These are phyloP conservation scores for Xylaria palmicola DNA, from an alignment of 495 filamentous ascomycete species.

Conservation along the genomic window DNA sequence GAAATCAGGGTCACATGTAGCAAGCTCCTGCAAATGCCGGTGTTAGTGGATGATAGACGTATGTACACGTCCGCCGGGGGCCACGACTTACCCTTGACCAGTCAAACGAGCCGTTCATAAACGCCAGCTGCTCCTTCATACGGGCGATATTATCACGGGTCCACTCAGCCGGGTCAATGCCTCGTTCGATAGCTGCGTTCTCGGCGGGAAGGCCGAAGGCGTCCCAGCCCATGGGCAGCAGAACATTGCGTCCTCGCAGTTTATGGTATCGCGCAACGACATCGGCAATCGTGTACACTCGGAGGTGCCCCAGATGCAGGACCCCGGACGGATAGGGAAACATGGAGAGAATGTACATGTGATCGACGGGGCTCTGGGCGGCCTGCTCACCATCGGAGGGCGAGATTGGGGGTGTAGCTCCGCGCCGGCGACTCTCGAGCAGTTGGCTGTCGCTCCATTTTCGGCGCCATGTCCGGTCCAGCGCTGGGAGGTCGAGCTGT, in stretches of 20 bases:
- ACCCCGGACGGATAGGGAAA: conserved; percentile 90
- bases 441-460: conserved; percentile 29
- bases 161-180: conserved; percentile 75
- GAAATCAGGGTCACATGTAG: conserved; percentile 78
- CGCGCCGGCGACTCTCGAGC: conserved; percentile 10
- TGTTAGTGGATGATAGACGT: conserved; percentile 19
- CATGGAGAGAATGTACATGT: conserved; percentile 84
- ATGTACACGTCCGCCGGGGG: background rate
- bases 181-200: conserved; percentile 88
- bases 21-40: conserved; percentile 62
- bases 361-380: conserved; percentile 36
- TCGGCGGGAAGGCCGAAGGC: conserved; percentile 88
- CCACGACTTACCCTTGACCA: conserved; percentile 68
- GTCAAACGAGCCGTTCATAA: conserved; percentile 77
- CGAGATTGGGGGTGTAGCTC: conserved; percentile 4
- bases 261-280: conserved; percentile 74
- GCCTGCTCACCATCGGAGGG: background rate
- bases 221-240: conserved; percentile 93
- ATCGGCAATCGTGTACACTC: conserved; percentile 90
- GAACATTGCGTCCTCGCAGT: conserved; percentile 72
- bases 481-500: conserved; percentile 59
- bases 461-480: conserved; percentile 76
- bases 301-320: conserved; percentile 85
- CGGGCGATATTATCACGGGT: conserved; percentile 72
- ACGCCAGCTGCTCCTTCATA: conserved; percentile 79